These are phyloP conservation scores for Entophlyctis luteolus DNA, from an alignment of 192 early-diverging fungal species.

Conservation along the genomic window DNA sequence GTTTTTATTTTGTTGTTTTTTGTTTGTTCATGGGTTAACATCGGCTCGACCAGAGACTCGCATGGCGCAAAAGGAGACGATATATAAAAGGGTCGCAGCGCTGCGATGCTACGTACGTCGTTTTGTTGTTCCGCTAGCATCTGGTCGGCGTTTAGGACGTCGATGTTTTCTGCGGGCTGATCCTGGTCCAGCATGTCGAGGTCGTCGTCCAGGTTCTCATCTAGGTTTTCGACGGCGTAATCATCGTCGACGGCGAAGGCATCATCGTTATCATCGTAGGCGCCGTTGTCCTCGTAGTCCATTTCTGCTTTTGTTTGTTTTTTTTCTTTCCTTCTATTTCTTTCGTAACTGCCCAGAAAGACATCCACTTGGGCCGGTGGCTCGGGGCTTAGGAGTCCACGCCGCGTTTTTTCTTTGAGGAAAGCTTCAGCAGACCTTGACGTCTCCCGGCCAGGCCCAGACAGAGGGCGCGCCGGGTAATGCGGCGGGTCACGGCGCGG, in stretches of 20 bases:
- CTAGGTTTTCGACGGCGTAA: conserved; percentile 20
- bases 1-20: not conserved
- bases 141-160: not conserved
- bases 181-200: not conserved
- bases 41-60: not conserved
- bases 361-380: too few relatives aligned
- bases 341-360: not conserved
- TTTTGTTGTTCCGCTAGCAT: not conserved
- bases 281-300: conserved; percentile 18
- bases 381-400: too few relatives aligned
- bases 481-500: too few relatives aligned
- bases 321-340: not conserved
- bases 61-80: too few relatives aligned
- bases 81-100: not conserved
- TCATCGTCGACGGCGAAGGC: conserved; percentile 7
- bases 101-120: not conserved
- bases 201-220: conserved; percentile 6
- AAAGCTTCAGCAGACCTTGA: too few relatives aligned
- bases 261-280: not conserved
- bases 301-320: not conserved
- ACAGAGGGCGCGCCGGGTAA: too few relatives aligned
- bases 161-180: not conserved
- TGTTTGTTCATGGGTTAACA: not conserved
- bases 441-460: too few relatives aligned
- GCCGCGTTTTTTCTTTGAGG: too few relatives aligned